Base-by-base conservation (phyloP, 768 basidiomycete species). In the Lentinula aciculospora region DNA sequence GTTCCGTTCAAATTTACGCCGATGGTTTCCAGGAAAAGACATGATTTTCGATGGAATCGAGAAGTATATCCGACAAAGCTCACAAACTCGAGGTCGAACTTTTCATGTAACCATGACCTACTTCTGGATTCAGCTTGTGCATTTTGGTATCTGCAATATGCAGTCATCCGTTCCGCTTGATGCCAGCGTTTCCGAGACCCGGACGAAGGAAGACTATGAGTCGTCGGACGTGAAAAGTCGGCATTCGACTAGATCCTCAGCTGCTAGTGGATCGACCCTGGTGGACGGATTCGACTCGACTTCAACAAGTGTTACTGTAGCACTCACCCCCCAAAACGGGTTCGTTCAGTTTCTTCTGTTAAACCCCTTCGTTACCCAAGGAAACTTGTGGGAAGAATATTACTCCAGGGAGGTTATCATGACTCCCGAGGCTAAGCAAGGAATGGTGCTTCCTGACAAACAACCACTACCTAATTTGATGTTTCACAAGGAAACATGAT, bases 101-200 rank as follows among this genome's bases (percentile, higher is more conserved):
- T 79, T 77, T 62, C 74, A 79, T 56, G 55, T 77, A 39, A 76
- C 76, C 19, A 77, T 80, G 78, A 76, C 79, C 0, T 80, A 78
- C 58, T 78, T 79, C 63, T 79, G 79, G 77, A 74, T 79, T 53
- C 76, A 80, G 61, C 69, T 78, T 25, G 76, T 78, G 13, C 77
- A 78, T 56, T 74, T 78, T 51, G 77, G 75, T 0, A 79, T 79
- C 48, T 27, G 27, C 25, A 48, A 28, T 15, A 29, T 48, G 46
- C 21, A 8, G 3, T 23, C 45, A 23, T 13, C 8, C 32, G 5
- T 7, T 40, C 6, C 39, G 12, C 17, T 3, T 40, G 39, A 12
- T 19, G 15, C 71, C 66, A 9, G 46, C 23, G 1, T 6, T 6
- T 17, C n/a, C 32, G 32, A 34, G 32, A n/a, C n/a, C n/a, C 13